phyloP scores from a whole-genome alignment of 306 rosid genomes.

The Potentilla sterilis region DNA sequence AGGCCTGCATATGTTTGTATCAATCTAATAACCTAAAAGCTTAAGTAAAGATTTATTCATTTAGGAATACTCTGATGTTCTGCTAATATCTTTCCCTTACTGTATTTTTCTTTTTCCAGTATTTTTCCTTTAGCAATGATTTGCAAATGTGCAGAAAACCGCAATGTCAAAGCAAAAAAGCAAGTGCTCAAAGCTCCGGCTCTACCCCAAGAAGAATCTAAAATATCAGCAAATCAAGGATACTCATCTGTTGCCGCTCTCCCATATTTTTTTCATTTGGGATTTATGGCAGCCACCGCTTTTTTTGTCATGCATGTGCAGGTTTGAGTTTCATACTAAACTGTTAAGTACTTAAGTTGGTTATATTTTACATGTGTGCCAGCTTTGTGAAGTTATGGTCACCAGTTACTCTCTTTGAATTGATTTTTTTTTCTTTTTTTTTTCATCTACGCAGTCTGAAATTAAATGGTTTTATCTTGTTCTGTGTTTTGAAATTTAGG shows the following conservation, averaged over 20 bases:
- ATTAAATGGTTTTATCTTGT: background rate
- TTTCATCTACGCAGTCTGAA: background rate
- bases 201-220: slow-evolving; percentile 32
- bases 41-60: background rate
- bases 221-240: slow-evolving; percentile 37
- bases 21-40: background rate
- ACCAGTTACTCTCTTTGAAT: background rate
- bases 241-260: slow-evolving; percentile 67
- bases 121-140: slow-evolving; percentile 10
- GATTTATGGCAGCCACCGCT: slow-evolving; percentile 72
- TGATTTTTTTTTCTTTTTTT: background rate
- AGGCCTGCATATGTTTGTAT: background rate
- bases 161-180: slow-evolving; percentile 53
- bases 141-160: slow-evolving; percentile 40
- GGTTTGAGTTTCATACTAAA: slow-evolving; percentile 44
- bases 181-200: slow-evolving; percentile 21
- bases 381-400: background rate
- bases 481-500: background rate
- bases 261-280: slow-evolving; percentile 78
- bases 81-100: background rate
- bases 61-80: background rate
- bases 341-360: no score
- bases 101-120: slow-evolving; percentile 8
- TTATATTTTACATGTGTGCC: background rate
- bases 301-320: slow-evolving; percentile 92